Conservation (phyloP, 139 green algal genomes). For the Nannochloris sp. region DNA sequence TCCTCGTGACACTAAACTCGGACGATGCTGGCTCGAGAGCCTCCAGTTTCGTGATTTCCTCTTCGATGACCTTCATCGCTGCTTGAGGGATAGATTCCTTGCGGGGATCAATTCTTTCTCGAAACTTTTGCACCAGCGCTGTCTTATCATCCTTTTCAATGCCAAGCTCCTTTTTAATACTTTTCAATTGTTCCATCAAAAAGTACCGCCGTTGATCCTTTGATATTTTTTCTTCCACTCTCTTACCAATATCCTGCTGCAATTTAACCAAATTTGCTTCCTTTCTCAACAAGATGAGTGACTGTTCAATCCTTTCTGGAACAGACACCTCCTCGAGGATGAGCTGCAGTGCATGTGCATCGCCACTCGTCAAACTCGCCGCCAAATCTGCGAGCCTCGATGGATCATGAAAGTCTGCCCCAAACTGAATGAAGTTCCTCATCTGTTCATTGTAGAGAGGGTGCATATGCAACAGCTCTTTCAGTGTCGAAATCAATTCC, state of each 20-base stretch:
- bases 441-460: slow-evolving; percentile 95
- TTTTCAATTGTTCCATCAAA: slow-evolving; percentile 95
- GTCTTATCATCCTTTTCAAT: slow-evolving; percentile 97
- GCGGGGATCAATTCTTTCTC: slow-evolving; percentile 32
- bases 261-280: slow-evolving; percentile 94
- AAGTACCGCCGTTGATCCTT: slow-evolving; percentile 93
- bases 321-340: slow-evolving; percentile 76
- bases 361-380: slow-evolving; percentile 72
- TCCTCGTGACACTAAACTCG: slow-evolving; percentile 96
- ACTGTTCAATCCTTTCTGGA: slow-evolving; percentile 48
- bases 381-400: slow-evolving; percentile 84
- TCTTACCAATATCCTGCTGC: slow-evolving; percentile 68
- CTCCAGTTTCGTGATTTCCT: slow-evolving; percentile 87
- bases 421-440: slow-evolving; percentile 40
- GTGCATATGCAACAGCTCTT: slow-evolving; percentile 88
- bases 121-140: slow-evolving; percentile 71
- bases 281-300: slow-evolving; percentile 90
- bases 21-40: slow-evolving; percentile 73
- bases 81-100: slow-evolving; percentile 28
- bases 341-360: slow-evolving; percentile 70
- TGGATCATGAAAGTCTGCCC: slow-evolving; percentile 75
- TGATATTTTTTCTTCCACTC: slow-evolving; percentile 95
- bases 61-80: slow-evolving; percentile 56
- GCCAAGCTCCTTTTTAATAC: slow-evolving; percentile 95
- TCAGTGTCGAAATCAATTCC: slow-evolving; percentile 90